These are phyloP conservation scores for Apiotrichum domesticum DNA, from an alignment of 1,284 basidiomycete genomes.

Conservation along the genomic window DNA sequence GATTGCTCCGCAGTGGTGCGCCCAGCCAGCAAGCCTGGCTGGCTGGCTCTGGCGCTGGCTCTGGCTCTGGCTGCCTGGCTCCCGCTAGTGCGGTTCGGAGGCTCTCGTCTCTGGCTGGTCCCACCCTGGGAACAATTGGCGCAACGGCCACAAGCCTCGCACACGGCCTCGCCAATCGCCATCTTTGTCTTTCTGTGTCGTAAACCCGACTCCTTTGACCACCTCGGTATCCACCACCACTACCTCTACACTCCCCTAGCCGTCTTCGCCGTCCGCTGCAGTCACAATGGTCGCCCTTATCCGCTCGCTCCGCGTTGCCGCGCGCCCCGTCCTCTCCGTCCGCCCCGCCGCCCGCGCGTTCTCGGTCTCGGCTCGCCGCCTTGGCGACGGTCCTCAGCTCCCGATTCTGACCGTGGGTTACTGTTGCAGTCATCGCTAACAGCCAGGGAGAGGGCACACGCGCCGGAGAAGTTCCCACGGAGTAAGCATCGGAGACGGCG, in stretches of 20 bases:
- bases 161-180: slow-evolving; percentile 1
- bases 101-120: not conserved
- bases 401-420: slow-evolving; percentile 2
- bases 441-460: slow-evolving; percentile 34
- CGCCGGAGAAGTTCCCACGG: slow-evolving; percentile 43
- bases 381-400: not conserved
- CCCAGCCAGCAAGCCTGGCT: too few species aligned
- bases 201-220: not conserved
- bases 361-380: slow-evolving; percentile 32
- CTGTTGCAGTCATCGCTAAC: slow-evolving; percentile 38
- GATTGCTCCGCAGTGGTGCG: too few species aligned
- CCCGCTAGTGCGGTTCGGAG: too few species aligned
- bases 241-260: slow-evolving; percentile 1
- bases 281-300: slow-evolving; percentile 33
- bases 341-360: slow-evolving; percentile 29
- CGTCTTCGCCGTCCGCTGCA: not conserved
- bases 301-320: slow-evolving; percentile 32
- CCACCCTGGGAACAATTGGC: not conserved
- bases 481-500: slow-evolving; percentile 29
- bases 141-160: not conserved
- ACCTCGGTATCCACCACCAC: too few species aligned
- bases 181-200: slow-evolving; percentile 3
- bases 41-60: too few species aligned
- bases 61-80: too few species aligned
- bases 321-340: slow-evolving; percentile 20